Conservation (phyloP, 345 rosid genomes). For the Trapa incisa region DNA sequence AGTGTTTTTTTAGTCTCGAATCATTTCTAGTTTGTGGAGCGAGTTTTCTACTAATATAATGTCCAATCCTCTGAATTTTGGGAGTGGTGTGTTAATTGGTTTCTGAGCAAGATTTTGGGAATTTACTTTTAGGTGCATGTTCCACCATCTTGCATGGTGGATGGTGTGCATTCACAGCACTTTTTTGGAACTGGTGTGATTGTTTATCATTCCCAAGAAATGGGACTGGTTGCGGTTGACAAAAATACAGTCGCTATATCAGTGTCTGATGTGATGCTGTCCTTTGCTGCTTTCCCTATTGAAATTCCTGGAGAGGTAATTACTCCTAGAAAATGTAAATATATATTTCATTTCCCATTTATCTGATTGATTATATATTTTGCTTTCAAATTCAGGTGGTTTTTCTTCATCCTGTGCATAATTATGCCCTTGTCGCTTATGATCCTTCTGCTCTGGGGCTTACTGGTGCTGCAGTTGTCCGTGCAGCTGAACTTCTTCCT, state of each 20-base stretch:
- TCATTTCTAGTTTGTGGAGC: no score
- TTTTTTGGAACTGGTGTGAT: constrained; percentile 87
- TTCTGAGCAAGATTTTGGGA: neutral
- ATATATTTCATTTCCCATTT: neutral
- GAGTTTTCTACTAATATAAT: no score
- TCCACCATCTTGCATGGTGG: constrained; percentile 86
- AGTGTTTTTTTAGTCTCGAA: no score
- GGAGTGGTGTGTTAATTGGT: neutral
- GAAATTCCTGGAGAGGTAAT: constrained; percentile 97
- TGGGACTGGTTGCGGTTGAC: constrained; percentile 95
- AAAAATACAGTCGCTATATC: constrained; percentile 76
- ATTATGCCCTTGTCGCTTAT: constrained; percentile 85
- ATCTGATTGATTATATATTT: constrained; percentile 14
- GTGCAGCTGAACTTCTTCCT: constrained; percentile 80
- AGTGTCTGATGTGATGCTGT: constrained; percentile 83
- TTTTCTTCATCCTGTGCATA: constrained; percentile 95
- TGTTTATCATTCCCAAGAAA: constrained; percentile 64
- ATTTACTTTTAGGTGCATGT: constrained; percentile 65
- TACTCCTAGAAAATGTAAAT: neutral
- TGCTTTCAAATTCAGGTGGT: constrained; percentile 46
- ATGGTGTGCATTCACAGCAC: constrained; percentile 74
- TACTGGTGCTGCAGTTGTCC: constrained; percentile 57
- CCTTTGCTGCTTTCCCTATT: constrained; percentile 91
- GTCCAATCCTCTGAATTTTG: no score
- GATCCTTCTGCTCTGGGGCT: constrained; percentile 68